Base-by-base conservation (phyloP, 2,329 filamentous ascomycete genomes). In the Fusarium musae region DNA sequence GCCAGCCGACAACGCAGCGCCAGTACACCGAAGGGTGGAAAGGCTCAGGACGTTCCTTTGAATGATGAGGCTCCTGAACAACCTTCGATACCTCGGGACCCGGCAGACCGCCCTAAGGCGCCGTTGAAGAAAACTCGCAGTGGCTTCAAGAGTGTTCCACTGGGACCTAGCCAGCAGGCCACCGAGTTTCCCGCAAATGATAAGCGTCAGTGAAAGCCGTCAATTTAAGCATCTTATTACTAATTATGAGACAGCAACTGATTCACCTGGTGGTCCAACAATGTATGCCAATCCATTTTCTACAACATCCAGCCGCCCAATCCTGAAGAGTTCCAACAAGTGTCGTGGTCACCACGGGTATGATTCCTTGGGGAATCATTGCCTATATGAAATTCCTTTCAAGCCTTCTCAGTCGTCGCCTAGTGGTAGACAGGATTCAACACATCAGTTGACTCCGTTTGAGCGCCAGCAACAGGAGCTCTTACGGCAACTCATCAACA, bases 281-380 rank as follows among this genome's bases (percentile, higher is more conserved):
- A 85, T 87, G 87, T 88, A 88, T 83, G 87, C 73, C 75, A 65
- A 67, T 65, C 44, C 66, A 72, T 69, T 63, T 72, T 69, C 54
- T 68, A 70, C 78, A 63, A 68, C 69, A 63, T 50, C 61, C 56
- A 69, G 69, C 54, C 54, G 53, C 50, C 34, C 66, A 17, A 43
- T 61, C 47, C 65, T 49, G 63, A 66, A 56, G 64, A 68, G 59
- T 34, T 70, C 49, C 63, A 61, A 59, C 62, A 58, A 71, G 54
- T 69, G 58, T 70, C 46, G 49, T 34, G 52, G 59, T 40, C 39
- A 69, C 34, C 44, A 66, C 37, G 56, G 49, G 21, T 50, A 58
- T 47, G 40, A 36, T 37, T 40, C 26, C 23, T 40, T 32, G 10
- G 53, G 63, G 61, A 69, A 74, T 66, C 69, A 61, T 43, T 59